Base-by-base conservation (phyloP, 371 early-diverging fungal genomes). In the Coemansia sp. region DNA sequence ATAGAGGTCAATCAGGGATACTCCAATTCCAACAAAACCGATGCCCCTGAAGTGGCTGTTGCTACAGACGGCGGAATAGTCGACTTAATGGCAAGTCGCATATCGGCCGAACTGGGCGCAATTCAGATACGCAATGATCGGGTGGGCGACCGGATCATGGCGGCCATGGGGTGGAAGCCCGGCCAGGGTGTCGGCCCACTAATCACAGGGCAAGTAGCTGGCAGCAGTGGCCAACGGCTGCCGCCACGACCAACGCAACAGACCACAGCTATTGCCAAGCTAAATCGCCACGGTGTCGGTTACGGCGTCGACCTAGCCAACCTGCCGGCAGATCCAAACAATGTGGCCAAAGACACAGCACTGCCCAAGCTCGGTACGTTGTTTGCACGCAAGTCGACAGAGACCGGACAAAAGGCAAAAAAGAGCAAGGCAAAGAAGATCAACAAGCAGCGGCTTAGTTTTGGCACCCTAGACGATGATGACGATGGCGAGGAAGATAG, bases 141-240 rank as follows among this genome's bases (percentile, higher is more conserved):
- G 7, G 16, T 55, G 14, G 74, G 72, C 26, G 54, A 67, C 40
- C 41, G 33, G 30, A 45, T 72, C 35, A 70, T 72, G 64, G 26
- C 55, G 8, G 38, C 40, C n/a, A 72, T 72, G 72, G 72, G 72
- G 1, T 72, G 72, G 72, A 72, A 64, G 57, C 56, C 60, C 3
- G 72, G 72, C 3, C 72, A 70, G 10, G 72, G 61, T 5, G 26
- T 61, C 7, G 72, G 72, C 7, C 66, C 65, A 5, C 40, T 71
- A 51, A 51, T 11, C 31, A 51, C 20, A 20, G 20, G 34, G 30
- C 12, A 10, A 12, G 34, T 51, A 33, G 35, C 51, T n/a, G 12
- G 6, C 43, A 43, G 5, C 43, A n/a, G 43, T 12, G 5, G n/a
- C n/a, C 26, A 11, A 9, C 53, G 59, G 36, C 45, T 69, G 33